Base-by-base conservation (phyloP, 2,329 filamentous ascomycete genomes). In the Fusarium papillatum region DNA sequence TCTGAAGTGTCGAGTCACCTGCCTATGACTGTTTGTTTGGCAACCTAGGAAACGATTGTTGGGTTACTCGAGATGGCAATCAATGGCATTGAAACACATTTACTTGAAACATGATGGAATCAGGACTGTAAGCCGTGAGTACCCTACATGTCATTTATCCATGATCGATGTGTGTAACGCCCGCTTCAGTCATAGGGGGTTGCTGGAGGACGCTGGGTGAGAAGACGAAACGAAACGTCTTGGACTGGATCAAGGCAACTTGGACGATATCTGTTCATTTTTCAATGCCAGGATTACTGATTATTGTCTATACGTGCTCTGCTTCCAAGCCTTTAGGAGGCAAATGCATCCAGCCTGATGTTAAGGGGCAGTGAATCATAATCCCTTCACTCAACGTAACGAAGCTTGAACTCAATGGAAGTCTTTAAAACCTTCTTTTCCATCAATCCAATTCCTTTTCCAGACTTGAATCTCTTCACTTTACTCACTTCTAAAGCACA, bases 41-140 rank as follows among this genome's bases (percentile, higher is more conserved):
- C 6, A 53, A 14, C 22, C 46, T 26, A 24, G 22, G 22, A 26
- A 11, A 10, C 5, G 29, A 26, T n/a, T 29, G 9, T 53, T 19
- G 17, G 19, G 48, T 53, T 11, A 53, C 17, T 53, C 1, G 17
- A 31, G 48, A 53, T 29, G 17, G 3, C 14, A 50, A 10, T 50
- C 4, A 26, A 11, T 10, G 8, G 13, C 11, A 43, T 24, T 48
- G n/a, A 14, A 48, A 29, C 22, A 29, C 22, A 43, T 17, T 48
- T 6, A 24, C 9, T 22, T 16, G 22, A 22, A 24, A 48, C 8
- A 48, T 22, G 6, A 14, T 22, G 6, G 5, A 22, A 22, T 22
- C 5, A n/a, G 6, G 1, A 22, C 11, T 3, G n/a, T 22, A 22
- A 7, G 11, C 6, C 11, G 3, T 22, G 11, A 22, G 4, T 4